Percentiles rank a stretch among this genome's conserved stretches.
phyloP scores from a whole-genome alignment of 2,329 filamentous ascomycete species.

The Aspergillus fijiensis region DNA sequence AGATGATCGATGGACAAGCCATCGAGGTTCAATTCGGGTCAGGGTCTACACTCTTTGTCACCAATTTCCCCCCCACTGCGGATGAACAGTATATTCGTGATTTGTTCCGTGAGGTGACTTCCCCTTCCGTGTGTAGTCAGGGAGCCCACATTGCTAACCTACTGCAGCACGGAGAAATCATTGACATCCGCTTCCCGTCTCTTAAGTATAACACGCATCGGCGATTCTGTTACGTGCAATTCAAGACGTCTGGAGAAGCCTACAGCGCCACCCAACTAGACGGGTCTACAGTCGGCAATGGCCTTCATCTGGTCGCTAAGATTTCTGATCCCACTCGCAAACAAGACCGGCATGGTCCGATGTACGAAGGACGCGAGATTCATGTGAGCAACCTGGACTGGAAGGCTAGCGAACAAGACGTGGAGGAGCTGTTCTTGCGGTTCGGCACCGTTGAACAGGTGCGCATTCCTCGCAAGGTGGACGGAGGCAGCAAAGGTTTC shows the following conservation, averaged over 20 bases:
- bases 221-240: slow-evolving; percentile 96
- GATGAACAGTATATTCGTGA: slow-evolving; percentile 54
- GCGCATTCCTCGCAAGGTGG: slow-evolving; percentile 67
- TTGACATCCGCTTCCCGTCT: slow-evolving; percentile 85
- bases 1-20: slow-evolving; percentile 70
- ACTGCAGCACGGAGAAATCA: slow-evolving; percentile 69
- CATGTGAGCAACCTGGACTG: slow-evolving; percentile 70
- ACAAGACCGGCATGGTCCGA: slow-evolving; percentile 74
- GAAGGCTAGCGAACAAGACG: slow-evolving; percentile 63
- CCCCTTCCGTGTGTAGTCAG: background rate
- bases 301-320: slow-evolving; percentile 70
- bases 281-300: slow-evolving; percentile 66
- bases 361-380: slow-evolving; percentile 84
- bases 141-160: slow-evolving; percentile 12
- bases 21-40: slow-evolving; percentile 74
- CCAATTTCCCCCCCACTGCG: slow-evolving; percentile 73
- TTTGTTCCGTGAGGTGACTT: slow-evolving; percentile 55
- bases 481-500: slow-evolving; percentile 71
- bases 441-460: slow-evolving; percentile 74
- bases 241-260: slow-evolving; percentile 67
- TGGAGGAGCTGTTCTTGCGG: slow-evolving; percentile 69
- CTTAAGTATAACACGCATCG: slow-evolving; percentile 85
- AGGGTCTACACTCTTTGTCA: slow-evolving; percentile 79
- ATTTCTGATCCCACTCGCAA: slow-evolving; percentile 80
- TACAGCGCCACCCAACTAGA: slow-evolving; percentile 71